Evolutionary conservation across 176 grass and related monocot species (phyloP).

Genomic region (Oryza australiensis): DNA sequence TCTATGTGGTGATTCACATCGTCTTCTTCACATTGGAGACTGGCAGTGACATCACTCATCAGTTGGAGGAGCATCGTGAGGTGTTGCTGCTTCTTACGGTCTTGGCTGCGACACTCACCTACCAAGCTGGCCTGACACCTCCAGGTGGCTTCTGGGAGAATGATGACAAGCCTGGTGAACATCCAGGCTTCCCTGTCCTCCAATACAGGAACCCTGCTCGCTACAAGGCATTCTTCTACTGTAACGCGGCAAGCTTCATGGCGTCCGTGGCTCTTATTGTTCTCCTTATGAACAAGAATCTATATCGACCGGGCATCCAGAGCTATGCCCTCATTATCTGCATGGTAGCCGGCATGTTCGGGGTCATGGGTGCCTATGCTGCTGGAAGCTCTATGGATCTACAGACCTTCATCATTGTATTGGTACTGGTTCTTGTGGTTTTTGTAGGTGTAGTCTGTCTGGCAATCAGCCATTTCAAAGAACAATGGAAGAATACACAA

Average conservation of each 20-base stretch:
- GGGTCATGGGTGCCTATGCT: not conserved
- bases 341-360: not conserved
- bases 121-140: not conserved
- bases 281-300: not conserved
- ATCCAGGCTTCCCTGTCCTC: conserved; percentile 5
- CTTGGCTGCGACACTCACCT: not conserved
- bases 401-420: not conserved
- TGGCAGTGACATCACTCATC: too few relatives aligned
- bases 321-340: not conserved
- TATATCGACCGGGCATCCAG: not conserved
- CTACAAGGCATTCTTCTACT: conserved; percentile 33
- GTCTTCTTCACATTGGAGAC: too few relatives aligned
- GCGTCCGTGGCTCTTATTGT: not conserved
- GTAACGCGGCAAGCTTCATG: conserved; percentile 16
- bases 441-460: not conserved
- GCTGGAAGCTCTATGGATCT: not conserved
- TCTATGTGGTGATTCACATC: too few relatives aligned
- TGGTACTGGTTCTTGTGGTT: not conserved
- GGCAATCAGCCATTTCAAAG: not conserved
- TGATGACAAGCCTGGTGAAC: not conserved
- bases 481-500: not conserved
- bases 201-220: not conserved
- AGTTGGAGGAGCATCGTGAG: not conserved
- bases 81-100: not conserved
- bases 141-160: not conserved